Evolutionary conservation across 2,329 filamentous ascomycete genomes (phyloP), one percentile per base, ranked within the genome.

Genomic region (Westerdykella aurantiaca): DNA sequence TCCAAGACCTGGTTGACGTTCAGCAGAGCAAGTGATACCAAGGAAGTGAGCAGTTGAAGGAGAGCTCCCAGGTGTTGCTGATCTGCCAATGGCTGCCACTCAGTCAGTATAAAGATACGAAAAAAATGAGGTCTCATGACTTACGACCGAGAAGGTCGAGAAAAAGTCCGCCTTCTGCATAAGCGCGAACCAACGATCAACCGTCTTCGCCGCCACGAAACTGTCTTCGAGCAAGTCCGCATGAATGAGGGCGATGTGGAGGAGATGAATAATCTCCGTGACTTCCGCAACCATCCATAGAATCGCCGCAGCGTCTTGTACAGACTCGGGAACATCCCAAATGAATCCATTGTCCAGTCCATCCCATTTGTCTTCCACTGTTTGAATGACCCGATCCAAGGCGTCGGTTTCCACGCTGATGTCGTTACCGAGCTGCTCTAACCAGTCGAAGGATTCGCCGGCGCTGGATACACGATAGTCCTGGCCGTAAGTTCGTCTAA

Each of bases 231-330:
- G 75, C 38, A 78, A 69, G 50, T 86, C 82, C 29, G 88, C 68
- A 16, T 86, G 73, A 52, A 88, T 77, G 54, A 90, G 86, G 18
- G 88, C 70, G 13, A 89, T 73, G 39, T 88, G 83, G 66, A 93
- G 73, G 34, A 83, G 77, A 59, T 93, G 85, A 33, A 85, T 73
- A 35, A 85, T 76, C 64, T 95, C 88, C 12, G 81, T 80, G 17
- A 89, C 70, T 21, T 82, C 70, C 5, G 76, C 81, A 43, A 76
- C 74, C 18, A 77, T 67, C 81, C 84, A 91, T 41, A 78, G 72
- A 31, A 78, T 75, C 18, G 81, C 80, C 1, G 75, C 72, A 31
- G 79, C 73, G 35, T 79, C 75, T 17, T 76, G 73, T 18, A 79
- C 71, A 10, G 70, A 68, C 41, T 72, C 66, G 31, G 71, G 58